Base-by-base conservation (phyloP, 1,284 basidiomycete species). In the Pseudozyma pruni region DNA sequence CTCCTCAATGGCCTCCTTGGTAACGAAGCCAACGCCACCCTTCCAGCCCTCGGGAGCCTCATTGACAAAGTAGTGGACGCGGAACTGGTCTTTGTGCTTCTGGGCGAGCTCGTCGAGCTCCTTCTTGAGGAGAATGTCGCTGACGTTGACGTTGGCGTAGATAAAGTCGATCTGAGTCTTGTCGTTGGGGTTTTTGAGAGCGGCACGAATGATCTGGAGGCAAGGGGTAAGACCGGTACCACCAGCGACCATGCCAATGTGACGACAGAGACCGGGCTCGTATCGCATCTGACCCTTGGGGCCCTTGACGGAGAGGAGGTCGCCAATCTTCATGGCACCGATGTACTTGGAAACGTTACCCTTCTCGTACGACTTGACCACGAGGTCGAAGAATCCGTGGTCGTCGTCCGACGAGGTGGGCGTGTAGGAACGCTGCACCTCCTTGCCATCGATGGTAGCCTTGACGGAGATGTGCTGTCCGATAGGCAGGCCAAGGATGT, bases 351-450 rank as follows among this genome's bases (percentile, higher is more conserved):
- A 98, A 81, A 98, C 91, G 85, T 97, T 98, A 61, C 96, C 96
- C 83, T 93, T 90, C 80, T 95, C 93, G 83, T 98, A 98, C 7
- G 93, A 88, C 93, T 98, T 98, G 86, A 98, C 90, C 77, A 98
- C 87, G 57, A 98, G 88, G 83, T 98, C 94, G 82, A 98, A 98
- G 85, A 91, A 88, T 45, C 95, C 96, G 52, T 87, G 87, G 85
- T 97, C 90, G 66, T 95, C 91, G 81, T 98, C 92, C 77, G 90
- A 90, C 80, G 90, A 93, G 27, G 93, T 93, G 43, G 95, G 95
- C 11, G 95, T 98, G 86, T 98, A 98, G 83, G 90, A 93, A 57
- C 95, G 89, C 82, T 89, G 88, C 79, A 98, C 86, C 39, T 90
- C 87, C 86, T 97, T 97, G 78, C 93, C 95, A 75, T 90, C 87